A percentile compares a stretch with the other conserved stretches of the same genome.
Evolutionary conservation across 139 green algal species (phyloP).

Genomic region (Chlorella sorokiniana): DNA sequence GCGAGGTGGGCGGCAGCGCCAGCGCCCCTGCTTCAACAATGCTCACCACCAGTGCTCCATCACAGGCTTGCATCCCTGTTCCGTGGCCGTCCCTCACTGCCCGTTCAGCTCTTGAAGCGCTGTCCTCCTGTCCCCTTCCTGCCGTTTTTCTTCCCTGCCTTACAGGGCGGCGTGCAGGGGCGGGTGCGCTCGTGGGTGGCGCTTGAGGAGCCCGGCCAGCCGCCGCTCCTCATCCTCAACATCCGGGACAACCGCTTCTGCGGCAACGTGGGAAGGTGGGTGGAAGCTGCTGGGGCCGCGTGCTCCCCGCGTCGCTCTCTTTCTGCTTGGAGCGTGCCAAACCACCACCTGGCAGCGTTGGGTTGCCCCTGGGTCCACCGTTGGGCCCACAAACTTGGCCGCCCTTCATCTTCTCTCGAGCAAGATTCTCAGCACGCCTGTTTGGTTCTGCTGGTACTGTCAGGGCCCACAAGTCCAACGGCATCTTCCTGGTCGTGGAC

Average conservation of each 20-base stretch:
- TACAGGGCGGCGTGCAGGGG: constrained; percentile 29
- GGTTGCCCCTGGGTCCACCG: background rate
- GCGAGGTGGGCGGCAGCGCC: constrained; percentile 3
- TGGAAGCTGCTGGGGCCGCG: too few species aligned
- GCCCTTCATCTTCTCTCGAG: too few species aligned
- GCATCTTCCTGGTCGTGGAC: constrained; percentile 66
- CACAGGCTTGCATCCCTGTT: too few species aligned
- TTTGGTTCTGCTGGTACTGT: background rate
- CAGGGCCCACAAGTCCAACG: constrained; percentile 72
- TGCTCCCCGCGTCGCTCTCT: too few species aligned
- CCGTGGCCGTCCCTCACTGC: too few species aligned
- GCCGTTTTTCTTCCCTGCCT: background rate
- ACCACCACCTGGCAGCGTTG: background rate
- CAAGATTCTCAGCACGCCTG: too few species aligned
- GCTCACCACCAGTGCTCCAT: too few species aligned
- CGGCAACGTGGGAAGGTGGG: constrained; percentile 63
- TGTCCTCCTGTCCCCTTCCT: too few species aligned
- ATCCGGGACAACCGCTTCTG: constrained; percentile 64
- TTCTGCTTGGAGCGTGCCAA: too few species aligned
- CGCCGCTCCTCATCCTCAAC: constrained; percentile 45
- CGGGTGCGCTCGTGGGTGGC: constrained; percentile 57
- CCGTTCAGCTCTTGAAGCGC: too few species aligned
- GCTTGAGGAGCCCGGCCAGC: constrained; percentile 21
- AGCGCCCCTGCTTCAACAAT: too few species aligned
- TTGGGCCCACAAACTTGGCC: too few species aligned